Evolutionary conservation across 306 rosid genomes (phyloP), one percentile per base, ranked within the genome.

Genomic region (Cicer yamashitae): DNA sequence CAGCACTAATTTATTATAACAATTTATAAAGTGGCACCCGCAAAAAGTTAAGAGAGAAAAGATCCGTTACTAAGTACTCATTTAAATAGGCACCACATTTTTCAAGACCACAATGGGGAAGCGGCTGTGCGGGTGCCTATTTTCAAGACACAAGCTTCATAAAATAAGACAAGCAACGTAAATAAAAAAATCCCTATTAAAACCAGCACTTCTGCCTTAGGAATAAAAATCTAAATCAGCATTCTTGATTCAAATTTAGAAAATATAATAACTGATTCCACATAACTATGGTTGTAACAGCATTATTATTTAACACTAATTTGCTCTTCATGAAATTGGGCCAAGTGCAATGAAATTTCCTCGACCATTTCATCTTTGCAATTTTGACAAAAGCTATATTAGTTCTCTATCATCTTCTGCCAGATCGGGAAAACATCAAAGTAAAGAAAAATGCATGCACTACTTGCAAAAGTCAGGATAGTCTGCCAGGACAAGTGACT

Each of bases 391-490:
- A 40, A 34, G 14, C 47, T 15, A 22, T 38, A 6, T 60, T 46
- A 10, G 44, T 58, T 22, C 30, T 38, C 9, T 57, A 38, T 47
- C 76, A 58, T 68, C 34, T 57, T 34, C 30, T 9, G 70, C 11
- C 47, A 54, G 50, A 67, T 67, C 25, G 47, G 45, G 3, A 22
- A 77, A 30, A 45, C 20, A 67, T 40, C 60, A 54, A 22, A 67
- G 45, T 67, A 47, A 10, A 53, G 45, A 48, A 25, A 54, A 14
- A 20, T 20, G 22, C 22, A 57, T n/a, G 45, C 66, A 40, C 39
- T 39, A 64, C 70, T 74, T 74, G 48, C 44, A 52, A 52, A 64
- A 64, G 66, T 44, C 58, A 6, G 37, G 22, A 54, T 53, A 52
- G 65, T 46, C 51, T 34, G 15, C 11, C 39, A 46, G 39, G 25